Evolutionary conservation across 2,329 filamentous ascomycete species (phyloP), one percentile per base, ranked within the genome.

Genomic region (Aspergillus cejpii): DNA sequence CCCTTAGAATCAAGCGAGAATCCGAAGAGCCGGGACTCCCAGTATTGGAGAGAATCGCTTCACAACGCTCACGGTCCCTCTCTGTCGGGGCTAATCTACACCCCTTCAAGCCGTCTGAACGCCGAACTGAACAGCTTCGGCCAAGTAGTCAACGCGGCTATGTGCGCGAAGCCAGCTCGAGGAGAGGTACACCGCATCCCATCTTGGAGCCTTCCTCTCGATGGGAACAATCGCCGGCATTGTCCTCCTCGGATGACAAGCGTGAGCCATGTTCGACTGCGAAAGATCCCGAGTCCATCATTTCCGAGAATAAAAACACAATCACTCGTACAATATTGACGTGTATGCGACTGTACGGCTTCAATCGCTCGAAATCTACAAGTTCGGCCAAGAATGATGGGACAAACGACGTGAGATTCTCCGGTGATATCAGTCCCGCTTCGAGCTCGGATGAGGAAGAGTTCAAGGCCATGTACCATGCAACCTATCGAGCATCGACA

Each of bases 401-500:
- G 3, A 3, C 15, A 17, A 11, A 15, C 3, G 14, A 34, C 17
- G 6, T 34, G 15, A 34, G 17, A 10, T 12, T 34, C 10, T 5
- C 31, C 31, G 11, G 14, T 2, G 31, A 34, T 5, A 20, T 34
- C 6, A 15, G 31, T 5, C 47, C 53, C 5, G 38, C 38, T 27
- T 49, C 48, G n/a, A 49, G 40, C 39, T 48, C 54, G 0, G 64
- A 67, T 19, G 67, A 70, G 38, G 66, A 69, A 31, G 66, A 68
- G 10, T 71, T 70, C 43, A 70, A 69, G 39, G 48, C 61, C 12
- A 68, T 70, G 65, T 71, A 71, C 41, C 67, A 71, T 47, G 66
- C 66, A 10, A 70, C 67, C 3, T 71, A 71, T 48, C 66, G 66
- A 37, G 67, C 68, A 21, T 63, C 68, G 4, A 65, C 60, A 6